Evolutionary conservation across 2,329 filamentous ascomycete genomes (phyloP).

Genomic region (Epichloe gansuensis): DNA sequence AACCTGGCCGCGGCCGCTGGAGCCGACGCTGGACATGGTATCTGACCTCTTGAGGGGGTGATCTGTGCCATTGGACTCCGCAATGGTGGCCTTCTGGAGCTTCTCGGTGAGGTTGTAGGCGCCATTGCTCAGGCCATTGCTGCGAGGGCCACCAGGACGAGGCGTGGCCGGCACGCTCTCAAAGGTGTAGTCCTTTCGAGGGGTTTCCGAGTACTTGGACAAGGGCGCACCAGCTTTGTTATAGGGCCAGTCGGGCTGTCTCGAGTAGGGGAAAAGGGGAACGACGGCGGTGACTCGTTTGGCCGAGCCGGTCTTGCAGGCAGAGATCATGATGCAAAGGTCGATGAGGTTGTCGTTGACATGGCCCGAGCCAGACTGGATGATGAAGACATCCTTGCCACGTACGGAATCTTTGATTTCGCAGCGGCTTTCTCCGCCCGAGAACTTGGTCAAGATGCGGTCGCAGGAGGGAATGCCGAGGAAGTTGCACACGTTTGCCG

Average conservation of each 20-base stretch:
- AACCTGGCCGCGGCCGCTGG: constrained; percentile 24
- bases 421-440: constrained; percentile 85
- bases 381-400: constrained; percentile 97
- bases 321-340: constrained; percentile 94
- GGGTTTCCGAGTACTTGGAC: constrained; percentile 46
- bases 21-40: constrained; percentile 21
- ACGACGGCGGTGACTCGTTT: constrained; percentile 87
- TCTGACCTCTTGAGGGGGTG: constrained; percentile 24
- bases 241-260: constrained; percentile 93
- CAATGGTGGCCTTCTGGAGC: constrained; percentile 53
- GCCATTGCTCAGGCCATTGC: constrained; percentile 49
- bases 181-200: constrained; percentile 63
- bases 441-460: constrained; percentile 81
- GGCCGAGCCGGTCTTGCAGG: constrained; percentile 88
- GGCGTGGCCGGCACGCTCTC: constrained; percentile 87
- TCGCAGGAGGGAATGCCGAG: constrained; percentile 78
- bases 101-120: constrained; percentile 58
- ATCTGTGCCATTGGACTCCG: constrained; percentile 20
- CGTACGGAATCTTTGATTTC: constrained; percentile 95
- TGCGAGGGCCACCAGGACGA: constrained; percentile 55
- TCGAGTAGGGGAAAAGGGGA: constrained; percentile 90
- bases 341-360: constrained; percentile 97
- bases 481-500: constrained; percentile 75
- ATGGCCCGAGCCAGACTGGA: constrained; percentile 82
- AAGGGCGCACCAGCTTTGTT: constrained; percentile 89